phyloP scores from a whole-genome alignment of 306 rosid genomes.

The Malus sylvestris region DNA sequence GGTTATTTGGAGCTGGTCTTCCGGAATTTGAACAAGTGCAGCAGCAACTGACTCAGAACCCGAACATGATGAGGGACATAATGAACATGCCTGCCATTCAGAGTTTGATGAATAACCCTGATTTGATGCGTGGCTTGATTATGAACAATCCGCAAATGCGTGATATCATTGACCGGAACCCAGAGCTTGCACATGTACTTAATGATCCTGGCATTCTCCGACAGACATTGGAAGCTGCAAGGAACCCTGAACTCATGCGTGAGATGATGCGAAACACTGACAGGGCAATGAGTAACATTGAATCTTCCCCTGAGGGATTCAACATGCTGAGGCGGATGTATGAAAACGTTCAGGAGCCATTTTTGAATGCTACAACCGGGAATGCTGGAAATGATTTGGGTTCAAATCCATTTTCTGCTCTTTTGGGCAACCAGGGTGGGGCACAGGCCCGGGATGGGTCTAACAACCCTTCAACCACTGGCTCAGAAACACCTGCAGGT shows the following conservation, averaged over 20 bases:
- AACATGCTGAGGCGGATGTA: constrained; percentile 70
- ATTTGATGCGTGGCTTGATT: constrained; percentile 45
- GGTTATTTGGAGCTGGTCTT: constrained; percentile 37
- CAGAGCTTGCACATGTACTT: constrained; percentile 55
- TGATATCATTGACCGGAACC: constrained; percentile 56
- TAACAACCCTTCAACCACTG: constrained; percentile 40
- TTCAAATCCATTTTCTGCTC: constrained; percentile 58
- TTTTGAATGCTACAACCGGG: constrained; percentile 53
- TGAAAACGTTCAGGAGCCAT: constrained; percentile 67
- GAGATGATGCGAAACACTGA: constrained; percentile 72
- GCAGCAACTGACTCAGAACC: constrained; percentile 57
- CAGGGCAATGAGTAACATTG: constrained; percentile 67
- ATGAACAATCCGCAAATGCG: constrained; percentile 64
- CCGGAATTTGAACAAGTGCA: constrained; percentile 58
- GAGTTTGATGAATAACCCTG: constrained; percentile 57
- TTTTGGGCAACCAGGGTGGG: constrained; percentile 46
- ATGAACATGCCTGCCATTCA: constrained; percentile 66
- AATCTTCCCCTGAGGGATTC: constrained; percentile 64
- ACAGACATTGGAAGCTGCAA: constrained; percentile 62
- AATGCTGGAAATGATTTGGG: constrained; percentile 37
- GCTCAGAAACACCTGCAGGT: constrained; percentile 38
- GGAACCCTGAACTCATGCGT: constrained; percentile 69
- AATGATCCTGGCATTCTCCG: constrained; percentile 56
- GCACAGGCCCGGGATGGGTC: constrained; percentile 36
- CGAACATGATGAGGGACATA: constrained; percentile 61